phyloP scores from a whole-genome alignment of 2,329 filamentous ascomycete genomes.

The Cercospora sojina region DNA sequence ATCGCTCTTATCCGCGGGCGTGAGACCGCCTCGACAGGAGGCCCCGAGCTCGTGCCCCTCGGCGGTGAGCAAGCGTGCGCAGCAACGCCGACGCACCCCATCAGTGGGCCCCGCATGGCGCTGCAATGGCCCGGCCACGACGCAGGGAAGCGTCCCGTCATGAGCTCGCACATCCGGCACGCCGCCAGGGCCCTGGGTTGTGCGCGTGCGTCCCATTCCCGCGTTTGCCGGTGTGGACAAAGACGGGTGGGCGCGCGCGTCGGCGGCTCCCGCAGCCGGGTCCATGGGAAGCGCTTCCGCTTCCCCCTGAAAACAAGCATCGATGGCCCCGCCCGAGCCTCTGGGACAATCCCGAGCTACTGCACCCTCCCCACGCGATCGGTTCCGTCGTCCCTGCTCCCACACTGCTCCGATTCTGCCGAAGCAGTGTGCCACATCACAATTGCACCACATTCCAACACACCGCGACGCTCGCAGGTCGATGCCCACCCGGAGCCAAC shows the following conservation, averaged over 20 bases:
- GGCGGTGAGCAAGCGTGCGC: constrained; percentile 3
- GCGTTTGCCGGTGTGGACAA: not conserved
- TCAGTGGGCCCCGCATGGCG: not conserved
- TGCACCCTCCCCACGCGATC: not conserved
- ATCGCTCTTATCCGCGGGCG: not conserved
- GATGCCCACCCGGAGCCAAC: not conserved
- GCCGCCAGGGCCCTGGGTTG: not conserved
- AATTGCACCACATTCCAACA: not conserved
- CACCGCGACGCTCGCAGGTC: not conserved
- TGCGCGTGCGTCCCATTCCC: not conserved
- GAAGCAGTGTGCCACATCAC: not conserved
- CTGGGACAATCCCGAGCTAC: constrained; percentile 2
- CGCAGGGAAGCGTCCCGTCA: not conserved
- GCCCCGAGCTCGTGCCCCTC: not conserved
- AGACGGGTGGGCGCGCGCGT: not conserved
- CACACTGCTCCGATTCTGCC: not conserved
- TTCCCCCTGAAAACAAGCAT: not conserved
- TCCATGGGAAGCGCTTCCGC: not conserved
- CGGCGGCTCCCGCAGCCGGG: not conserved
- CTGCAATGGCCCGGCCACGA: not conserved
- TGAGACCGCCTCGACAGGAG: not conserved
- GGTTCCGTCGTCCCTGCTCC: constrained; percentile 41
- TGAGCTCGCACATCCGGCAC: not conserved
- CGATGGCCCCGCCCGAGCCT: constrained; percentile 2
- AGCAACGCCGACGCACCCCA: not conserved